Percentiles rank a stretch among this genome's conserved stretches.
These are phyloP conservation scores for Rhizoctonia solani DNA, from an alignment of 1,284 basidiomycete species.

Conservation along the genomic window DNA sequence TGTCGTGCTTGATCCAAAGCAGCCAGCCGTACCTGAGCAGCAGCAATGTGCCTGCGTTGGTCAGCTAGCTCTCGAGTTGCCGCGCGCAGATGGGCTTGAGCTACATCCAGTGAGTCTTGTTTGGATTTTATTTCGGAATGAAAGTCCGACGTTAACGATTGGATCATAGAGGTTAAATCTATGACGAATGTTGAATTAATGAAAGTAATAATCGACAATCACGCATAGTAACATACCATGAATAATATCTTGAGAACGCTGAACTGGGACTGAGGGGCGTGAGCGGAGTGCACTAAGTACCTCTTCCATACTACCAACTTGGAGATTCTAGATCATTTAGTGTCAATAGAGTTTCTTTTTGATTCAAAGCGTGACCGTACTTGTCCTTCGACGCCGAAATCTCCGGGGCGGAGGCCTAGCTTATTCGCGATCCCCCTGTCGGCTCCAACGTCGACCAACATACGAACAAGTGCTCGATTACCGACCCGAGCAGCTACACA, in stretches of 20 bases:
- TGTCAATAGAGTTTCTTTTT: neutral
- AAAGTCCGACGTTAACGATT: constrained; percentile 77
- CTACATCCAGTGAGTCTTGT: constrained; percentile 82
- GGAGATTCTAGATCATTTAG: constrained; percentile 31
- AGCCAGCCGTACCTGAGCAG: constrained; percentile 69
- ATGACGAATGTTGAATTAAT: constrained; percentile 15
- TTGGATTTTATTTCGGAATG: constrained; percentile 83
- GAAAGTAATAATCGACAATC: neutral
- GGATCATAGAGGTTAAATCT: constrained; percentile 88
- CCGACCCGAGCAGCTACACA: constrained; percentile 95
- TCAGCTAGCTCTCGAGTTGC: constrained; percentile 90
- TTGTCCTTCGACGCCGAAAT: constrained; percentile 92
- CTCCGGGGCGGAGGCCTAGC: constrained; percentile 86
- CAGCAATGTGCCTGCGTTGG: constrained; percentile 79
- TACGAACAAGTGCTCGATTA: constrained; percentile 84
- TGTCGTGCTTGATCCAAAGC: constrained; percentile 80
- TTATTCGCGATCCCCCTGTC: constrained; percentile 93
- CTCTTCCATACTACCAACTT: constrained; percentile 72
- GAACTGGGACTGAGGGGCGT: constrained; percentile 71
- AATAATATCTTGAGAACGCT: constrained; percentile 89
- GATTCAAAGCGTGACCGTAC: constrained; percentile 48
- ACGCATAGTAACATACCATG: constrained; percentile 60
- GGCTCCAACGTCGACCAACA: constrained; percentile 90
- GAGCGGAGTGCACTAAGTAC: constrained; percentile 69
- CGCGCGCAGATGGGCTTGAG: constrained; percentile 83